Base-by-base conservation (phyloP, 495 filamentous ascomycete genomes). In the Aspergillus coremiiformis region DNA sequence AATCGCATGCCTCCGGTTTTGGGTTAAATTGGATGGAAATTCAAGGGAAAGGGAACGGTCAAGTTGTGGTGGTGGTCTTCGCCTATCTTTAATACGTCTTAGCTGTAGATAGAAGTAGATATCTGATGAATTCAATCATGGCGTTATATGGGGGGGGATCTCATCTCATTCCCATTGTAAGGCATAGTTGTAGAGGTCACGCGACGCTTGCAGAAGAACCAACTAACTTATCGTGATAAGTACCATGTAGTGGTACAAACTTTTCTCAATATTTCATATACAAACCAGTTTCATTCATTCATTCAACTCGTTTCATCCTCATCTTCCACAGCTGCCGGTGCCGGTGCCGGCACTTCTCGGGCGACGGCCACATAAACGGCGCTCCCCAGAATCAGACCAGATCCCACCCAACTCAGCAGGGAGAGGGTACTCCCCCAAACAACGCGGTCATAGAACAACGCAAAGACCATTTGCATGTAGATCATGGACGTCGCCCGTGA, bases 391-490 rank as follows among this genome's bases (percentile, higher is more conserved):
- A 97, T 95, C 54, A 96, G 60, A 24, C 73, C 83, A 32, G 86
- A 89, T 7, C 92, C 92, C 0, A 78, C 64, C 51, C 90, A 76
- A 48, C 85, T 89, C 56, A 83, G 66, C 27, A 73, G 59, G 15
- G 80, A 80, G 44, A 93, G 84, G 12, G 75, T 80, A 21, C 77
- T 80, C 1, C 86, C 85, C 75, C 85, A 96, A 11, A 96, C 70
- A 44, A 85, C 69, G 51, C 82, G 81, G 63, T 97, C 92, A 61
- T 89, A 90, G 12, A 78, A 79, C 14, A 95, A 71, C 10, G 92
- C 91, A 64, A 95, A 96, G 30, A 97, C 64, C 87, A 97, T 92
- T 65, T 94, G 86, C 39, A 83, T 89, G 62, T 95, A 97, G 4
- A 89, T 73, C 89, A 96, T 95, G 19, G 85, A 89, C 5, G 86